These are phyloP conservation scores for Prunus mira DNA, from an alignment of 306 rosid species.

Conservation along the genomic window DNA sequence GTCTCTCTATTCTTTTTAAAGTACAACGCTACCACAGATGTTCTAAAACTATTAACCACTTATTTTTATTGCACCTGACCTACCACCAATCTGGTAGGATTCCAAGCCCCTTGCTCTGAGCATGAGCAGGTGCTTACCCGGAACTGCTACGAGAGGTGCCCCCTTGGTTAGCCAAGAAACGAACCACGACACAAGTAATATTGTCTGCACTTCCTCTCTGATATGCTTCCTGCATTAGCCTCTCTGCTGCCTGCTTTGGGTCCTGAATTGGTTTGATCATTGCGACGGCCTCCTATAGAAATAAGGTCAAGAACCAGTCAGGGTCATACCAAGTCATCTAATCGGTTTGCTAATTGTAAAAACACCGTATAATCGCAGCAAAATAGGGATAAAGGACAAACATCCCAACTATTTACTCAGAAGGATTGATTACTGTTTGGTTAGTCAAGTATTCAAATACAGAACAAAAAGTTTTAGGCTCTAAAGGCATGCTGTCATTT, in stretches of 20 bases:
- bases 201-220: conserved; percentile 95
- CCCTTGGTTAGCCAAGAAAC: conserved; percentile 68
- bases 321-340: not conserved
- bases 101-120: conserved; percentile 12
- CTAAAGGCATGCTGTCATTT: not conserved
- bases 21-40: conserved; percentile 44
- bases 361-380: not conserved
- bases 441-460: not conserved
- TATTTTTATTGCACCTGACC: conserved; percentile 29
- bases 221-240: conserved; percentile 79
- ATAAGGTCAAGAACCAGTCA: not conserved
- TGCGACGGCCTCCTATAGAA: conserved; percentile 77
- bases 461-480: not conserved
- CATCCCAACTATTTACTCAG: not conserved
- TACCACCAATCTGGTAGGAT: conserved; percentile 15
- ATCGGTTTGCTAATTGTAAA: not conserved
- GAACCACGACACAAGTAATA: conserved; percentile 87
- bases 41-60: conserved; percentile 37
- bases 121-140: conserved; percentile 26
- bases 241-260: conserved; percentile 87
- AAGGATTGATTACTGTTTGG: not conserved
- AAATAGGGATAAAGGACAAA: not conserved
- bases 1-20: conserved; percentile 36
- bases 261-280: conserved; percentile 77
- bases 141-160: conserved; percentile 45